phyloP scores from a whole-genome alignment of 2,329 filamentous ascomycete genomes.

The Pseudogymnoascus sp. region DNA sequence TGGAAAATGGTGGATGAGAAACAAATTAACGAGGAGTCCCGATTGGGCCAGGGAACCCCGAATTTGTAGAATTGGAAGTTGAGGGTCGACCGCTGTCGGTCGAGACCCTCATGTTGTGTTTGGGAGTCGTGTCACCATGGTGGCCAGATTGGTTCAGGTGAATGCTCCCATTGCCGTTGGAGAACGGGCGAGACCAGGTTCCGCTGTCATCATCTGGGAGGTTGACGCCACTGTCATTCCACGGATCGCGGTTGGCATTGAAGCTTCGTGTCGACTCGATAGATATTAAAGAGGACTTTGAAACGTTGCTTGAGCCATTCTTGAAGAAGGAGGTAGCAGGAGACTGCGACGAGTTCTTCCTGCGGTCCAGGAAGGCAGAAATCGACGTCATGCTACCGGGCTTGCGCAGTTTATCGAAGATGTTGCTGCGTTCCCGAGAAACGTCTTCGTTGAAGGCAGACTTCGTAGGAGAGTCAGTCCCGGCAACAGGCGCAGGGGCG shows the following conservation, averaged over 20 bases:
- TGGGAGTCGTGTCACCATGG: slow-evolving; percentile 74
- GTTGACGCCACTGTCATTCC: slow-evolving; percentile 97
- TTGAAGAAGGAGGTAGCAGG: slow-evolving; percentile 83
- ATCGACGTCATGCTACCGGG: slow-evolving; percentile 91
- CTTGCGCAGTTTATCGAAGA: slow-evolving; percentile 90
- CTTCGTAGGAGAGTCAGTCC: slow-evolving; percentile 81
- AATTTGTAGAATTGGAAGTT: slow-evolving; percentile 90
- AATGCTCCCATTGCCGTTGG: slow-evolving; percentile 60
- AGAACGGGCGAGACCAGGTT: slow-evolving; percentile 51
- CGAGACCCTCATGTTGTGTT: slow-evolving; percentile 75
- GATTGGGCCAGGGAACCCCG: slow-evolving; percentile 90
- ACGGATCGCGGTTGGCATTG: slow-evolving; percentile 87
- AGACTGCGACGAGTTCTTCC: slow-evolving; percentile 87
- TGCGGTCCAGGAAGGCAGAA: slow-evolving; percentile 88
- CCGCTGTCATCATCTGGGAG: slow-evolving; percentile 74
- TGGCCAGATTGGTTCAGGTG: slow-evolving; percentile 51
- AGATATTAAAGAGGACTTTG: slow-evolving; percentile 90
- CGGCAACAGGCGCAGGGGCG: slow-evolving; percentile 66
- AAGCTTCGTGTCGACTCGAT: slow-evolving; percentile 91
- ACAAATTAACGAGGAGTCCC: slow-evolving; percentile 69
- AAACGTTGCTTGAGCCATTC: slow-evolving; percentile 78
- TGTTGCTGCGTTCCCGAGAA: slow-evolving; percentile 68
- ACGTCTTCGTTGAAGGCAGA: slow-evolving; percentile 76
- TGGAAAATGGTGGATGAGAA: slow-evolving; percentile 25
- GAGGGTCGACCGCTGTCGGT: slow-evolving; percentile 87